A percentile compares a stretch with the other conserved stretches of the same genome.
Conservation (phyloP, 2,329 filamentous ascomycete genomes). For the Pseudogymnoascus sp. region DNA sequence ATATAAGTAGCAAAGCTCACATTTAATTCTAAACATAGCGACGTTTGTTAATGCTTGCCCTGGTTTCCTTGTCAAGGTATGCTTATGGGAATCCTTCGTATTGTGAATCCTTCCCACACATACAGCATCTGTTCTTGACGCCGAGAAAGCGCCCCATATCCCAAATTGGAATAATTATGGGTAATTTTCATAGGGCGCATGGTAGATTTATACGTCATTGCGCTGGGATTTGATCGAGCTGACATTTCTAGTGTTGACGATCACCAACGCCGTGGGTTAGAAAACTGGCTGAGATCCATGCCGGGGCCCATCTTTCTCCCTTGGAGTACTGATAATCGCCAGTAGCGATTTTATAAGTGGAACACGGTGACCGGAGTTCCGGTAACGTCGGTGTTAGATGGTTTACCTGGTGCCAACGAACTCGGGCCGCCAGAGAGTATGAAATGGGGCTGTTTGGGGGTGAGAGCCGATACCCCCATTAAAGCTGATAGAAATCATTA, state of each 20-base stretch:
- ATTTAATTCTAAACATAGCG: neutral
- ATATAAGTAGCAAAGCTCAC: neutral
- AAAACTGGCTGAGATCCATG: neutral
- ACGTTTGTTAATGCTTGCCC: neutral
- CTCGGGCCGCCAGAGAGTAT: neutral
- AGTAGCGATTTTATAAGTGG: neutral
- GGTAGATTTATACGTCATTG: neutral
- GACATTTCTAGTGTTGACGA: neutral
- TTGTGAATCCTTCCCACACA: neutral
- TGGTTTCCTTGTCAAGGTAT: neutral
- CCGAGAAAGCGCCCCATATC: neutral
- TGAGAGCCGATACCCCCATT: neutral
- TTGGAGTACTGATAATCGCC: neutral
- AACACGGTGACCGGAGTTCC: neutral
- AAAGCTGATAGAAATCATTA: neutral
- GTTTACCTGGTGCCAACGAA: neutral
- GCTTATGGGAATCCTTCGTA: neutral
- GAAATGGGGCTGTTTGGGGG: neutral
- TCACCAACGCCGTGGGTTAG: neutral
- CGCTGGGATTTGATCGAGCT: neutral
- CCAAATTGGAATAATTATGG: neutral
- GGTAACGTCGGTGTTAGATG: neutral
- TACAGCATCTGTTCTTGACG: neutral
- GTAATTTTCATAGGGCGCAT: neutral
- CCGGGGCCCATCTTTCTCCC: neutral